Base-by-base conservation (phyloP, 208 protist species). In the Acanthamoeba royreba region DNA sequence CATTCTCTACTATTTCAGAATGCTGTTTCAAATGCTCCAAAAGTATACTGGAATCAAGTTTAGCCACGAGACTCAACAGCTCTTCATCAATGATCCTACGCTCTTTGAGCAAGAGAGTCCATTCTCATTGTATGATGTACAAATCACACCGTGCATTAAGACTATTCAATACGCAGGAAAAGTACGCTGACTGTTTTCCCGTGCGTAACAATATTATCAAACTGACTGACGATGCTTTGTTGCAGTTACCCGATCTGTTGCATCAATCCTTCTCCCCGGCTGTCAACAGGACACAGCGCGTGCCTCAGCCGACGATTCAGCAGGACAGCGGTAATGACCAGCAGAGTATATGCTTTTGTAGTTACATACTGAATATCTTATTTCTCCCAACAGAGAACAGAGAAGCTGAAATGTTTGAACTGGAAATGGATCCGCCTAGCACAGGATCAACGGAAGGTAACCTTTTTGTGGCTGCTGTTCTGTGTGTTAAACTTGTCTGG, bases 11-110 rank as follows among this genome's bases (percentile, higher is more conserved):
- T n/a, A 13, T 4, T 35, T 0, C 58, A 91, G 85, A 53, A 72
- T 91, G 42, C 69, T 93, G 63, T 93, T 93, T 42, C 55, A 81
- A 25, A 93, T 93, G 43, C 63, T 93, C 31, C 88, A 93, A 45
- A 49, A 22, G 45, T 81, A 93, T 38, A 83, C 66, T 55, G 88
- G 88, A 15, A 61, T 93, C 31, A 31, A 55, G 28, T 93, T 93
- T 43, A 45, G 58, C 11, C 22, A 61, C 19, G 45, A 49, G 69
- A 93, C 88, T 11, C 63, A 83, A 63, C 42, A 74, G 40, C 88
- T 28, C 13, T 93, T 93, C 66, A 49, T 66, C 31, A 63, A 33
- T 33, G 88, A 93, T n/a, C 88, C 88, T 4, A 93, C 88, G 40
- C 88, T 35, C 35, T 93, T 93, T n/a, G 88, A 93, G 46, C 88